These are phyloP conservation scores for Candida pini DNA, from an alignment of 805 yeast genomes.

Conservation along the genomic window DNA sequence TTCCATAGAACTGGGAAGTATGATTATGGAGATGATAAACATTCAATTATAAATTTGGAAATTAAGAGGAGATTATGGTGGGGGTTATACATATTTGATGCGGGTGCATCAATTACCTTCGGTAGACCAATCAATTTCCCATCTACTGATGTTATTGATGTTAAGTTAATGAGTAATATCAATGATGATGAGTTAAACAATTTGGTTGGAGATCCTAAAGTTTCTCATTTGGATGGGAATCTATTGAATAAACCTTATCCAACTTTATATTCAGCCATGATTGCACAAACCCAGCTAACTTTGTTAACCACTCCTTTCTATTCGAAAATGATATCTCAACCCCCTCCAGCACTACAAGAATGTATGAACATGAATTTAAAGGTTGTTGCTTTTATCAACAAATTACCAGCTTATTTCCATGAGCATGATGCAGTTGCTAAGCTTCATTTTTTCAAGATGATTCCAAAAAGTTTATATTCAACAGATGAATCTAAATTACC, in stretches of 20 bases:
- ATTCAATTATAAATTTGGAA: slow-evolving; percentile 41
- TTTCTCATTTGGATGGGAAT: slow-evolving; percentile 10
- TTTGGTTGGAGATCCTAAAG: slow-evolving; percentile 20
- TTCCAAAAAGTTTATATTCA: slow-evolving; percentile 18
- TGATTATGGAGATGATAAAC: slow-evolving; percentile 22
- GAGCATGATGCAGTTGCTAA: slow-evolving; percentile 32
- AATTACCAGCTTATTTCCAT: slow-evolving; percentile 43
- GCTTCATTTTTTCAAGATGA: slow-evolving; percentile 18
- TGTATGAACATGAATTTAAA: slow-evolving; percentile 42
- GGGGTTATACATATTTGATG: slow-evolving; percentile 59
- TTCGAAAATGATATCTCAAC: slow-evolving; percentile 40
- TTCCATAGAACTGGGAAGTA: slow-evolving; percentile 27
- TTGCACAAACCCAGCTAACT: slow-evolving; percentile 48
- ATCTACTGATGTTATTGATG: slow-evolving; percentile 39
- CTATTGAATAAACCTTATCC: slow-evolving; percentile 34
- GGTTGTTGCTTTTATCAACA: slow-evolving; percentile 34
- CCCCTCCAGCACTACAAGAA: slow-evolving; percentile 43
- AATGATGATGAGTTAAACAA: slow-evolving; percentile 36
- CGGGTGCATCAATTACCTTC: slow-evolving; percentile 57
- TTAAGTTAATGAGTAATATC: slow-evolving; percentile 44
- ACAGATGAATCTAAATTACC: slow-evolving; percentile 25
- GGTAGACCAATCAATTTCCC: slow-evolving; percentile 61
- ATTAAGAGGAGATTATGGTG: slow-evolving; percentile 62
- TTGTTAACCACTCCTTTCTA: slow-evolving; percentile 43
- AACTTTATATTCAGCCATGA: slow-evolving; percentile 53